Conservation (phyloP, 768 basidiomycete genomes). For the Imleria badia region DNA sequence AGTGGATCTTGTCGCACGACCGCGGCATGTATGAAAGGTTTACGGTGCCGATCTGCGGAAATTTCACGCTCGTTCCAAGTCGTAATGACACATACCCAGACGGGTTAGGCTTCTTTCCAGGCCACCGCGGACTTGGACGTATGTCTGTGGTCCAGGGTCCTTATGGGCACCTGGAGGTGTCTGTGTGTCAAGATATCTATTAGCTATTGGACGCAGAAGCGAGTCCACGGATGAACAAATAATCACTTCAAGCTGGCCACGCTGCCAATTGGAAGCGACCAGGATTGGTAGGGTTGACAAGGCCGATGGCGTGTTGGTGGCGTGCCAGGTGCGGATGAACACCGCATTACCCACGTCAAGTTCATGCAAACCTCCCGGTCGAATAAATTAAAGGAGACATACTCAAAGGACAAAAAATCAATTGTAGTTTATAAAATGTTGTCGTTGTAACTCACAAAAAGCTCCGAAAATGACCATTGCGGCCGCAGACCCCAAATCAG, state of each 20-base stretch:
- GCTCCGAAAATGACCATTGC: too few relatives aligned
- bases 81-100: not conserved
- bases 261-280: not conserved
- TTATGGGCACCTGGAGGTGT: slow-evolving; percentile 1
- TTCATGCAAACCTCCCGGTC: too few relatives aligned
- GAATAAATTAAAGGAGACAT: too few relatives aligned
- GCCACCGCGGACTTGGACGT: slow-evolving; percentile 22
- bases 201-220: slow-evolving; percentile 9
- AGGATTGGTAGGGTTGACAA: not conserved
- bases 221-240: slow-evolving; percentile 1
- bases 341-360: too few relatives aligned
- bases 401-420: too few relatives aligned
- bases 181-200: slow-evolving; percentile 11
- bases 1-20: slow-evolving; percentile 4
- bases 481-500: too few relatives aligned
- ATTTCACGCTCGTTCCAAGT: slow-evolving; percentile 1
- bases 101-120: slow-evolving; percentile 8
- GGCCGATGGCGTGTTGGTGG: not conserved
- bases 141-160: slow-evolving; percentile 10
- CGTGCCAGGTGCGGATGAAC: not conserved
- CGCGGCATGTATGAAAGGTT: slow-evolving; percentile 10
- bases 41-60: slow-evolving; percentile 18
- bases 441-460: too few relatives aligned
- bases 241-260: not conserved
- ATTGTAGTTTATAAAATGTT: too few relatives aligned